phyloP scores from a whole-genome alignment of 768 basidiomycete genomes.

The Cyclocybe aegerita region DNA sequence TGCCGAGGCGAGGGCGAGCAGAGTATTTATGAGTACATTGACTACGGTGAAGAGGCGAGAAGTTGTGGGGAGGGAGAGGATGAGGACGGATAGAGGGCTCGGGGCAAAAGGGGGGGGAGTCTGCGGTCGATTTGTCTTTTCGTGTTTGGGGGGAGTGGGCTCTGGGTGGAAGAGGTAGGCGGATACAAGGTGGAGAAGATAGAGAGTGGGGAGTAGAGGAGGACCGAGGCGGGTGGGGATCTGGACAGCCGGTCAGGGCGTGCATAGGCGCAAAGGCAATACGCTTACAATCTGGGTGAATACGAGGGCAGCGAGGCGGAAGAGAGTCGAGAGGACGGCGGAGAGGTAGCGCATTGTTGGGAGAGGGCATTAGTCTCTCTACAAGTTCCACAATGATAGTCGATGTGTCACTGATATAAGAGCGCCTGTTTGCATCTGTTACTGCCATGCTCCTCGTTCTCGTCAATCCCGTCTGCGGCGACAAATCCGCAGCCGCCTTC shows the following conservation, averaged over 20 bases:
- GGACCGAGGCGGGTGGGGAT: constrained; percentile 38
- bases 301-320: constrained; percentile 43
- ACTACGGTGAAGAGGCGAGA: constrained; percentile 25
- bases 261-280: not conserved
- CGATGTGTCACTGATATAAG: no score
- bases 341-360: constrained; percentile 21
- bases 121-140: not conserved
- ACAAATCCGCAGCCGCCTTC: constrained; percentile 53
- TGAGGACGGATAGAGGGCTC: constrained; percentile 16
- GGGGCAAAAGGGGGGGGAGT: no score
- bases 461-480: constrained; percentile 78
- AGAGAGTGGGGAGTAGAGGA: constrained; percentile 29
- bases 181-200: constrained; percentile 25
- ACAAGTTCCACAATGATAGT: no score
- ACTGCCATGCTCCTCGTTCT: constrained; percentile 50
- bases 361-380: no score
- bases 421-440: not conserved
- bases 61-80: constrained; percentile 36
- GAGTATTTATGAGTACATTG: constrained; percentile 31
- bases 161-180: constrained; percentile 6
- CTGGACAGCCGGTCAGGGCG: constrained; percentile 19
- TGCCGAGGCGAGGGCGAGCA: constrained; percentile 29
- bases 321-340: constrained; percentile 30
- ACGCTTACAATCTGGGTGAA: constrained; percentile 51
- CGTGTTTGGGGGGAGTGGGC: constrained; percentile 4